Percentiles rank a stretch among this genome's conserved stretches.
phyloP scores from a whole-genome alignment of 345 rosid species.

The Populus ilicifolia region DNA sequence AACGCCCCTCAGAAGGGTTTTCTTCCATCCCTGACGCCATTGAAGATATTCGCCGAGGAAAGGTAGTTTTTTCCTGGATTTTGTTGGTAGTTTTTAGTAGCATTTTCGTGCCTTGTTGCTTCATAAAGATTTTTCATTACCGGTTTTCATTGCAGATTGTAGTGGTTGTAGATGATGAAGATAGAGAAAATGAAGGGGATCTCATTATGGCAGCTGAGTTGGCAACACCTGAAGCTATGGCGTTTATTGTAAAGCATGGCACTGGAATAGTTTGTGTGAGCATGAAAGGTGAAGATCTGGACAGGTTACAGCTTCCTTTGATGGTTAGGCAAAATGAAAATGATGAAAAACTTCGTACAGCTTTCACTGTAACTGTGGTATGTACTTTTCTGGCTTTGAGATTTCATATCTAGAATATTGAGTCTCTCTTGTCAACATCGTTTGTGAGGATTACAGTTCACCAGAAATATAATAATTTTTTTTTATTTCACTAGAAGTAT shows the following conservation, averaged over 20 bases:
- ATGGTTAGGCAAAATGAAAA: constrained; percentile 80
- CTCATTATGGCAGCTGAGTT: constrained; percentile 81
- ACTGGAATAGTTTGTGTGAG: constrained; percentile 90
- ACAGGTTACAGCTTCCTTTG: constrained; percentile 76
- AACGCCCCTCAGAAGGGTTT: constrained; percentile 67
- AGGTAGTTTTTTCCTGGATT: constrained; percentile 41
- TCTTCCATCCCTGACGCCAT: constrained; percentile 79
- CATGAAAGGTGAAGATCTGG: constrained; percentile 74
- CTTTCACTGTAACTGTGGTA: constrained; percentile 94
- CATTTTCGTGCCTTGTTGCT: not conserved
- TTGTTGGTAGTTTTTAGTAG: not conserved
- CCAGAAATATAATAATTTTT: not conserved
- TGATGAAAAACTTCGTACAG: constrained; percentile 79
- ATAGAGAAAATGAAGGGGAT: constrained; percentile 93
- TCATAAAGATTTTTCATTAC: not conserved
- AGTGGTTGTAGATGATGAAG: constrained; percentile 89
- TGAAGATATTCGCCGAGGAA: constrained; percentile 86
- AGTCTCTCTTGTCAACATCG: not conserved
- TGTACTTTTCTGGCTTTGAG: constrained; percentile 13
- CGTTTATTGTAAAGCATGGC: constrained; percentile 86
- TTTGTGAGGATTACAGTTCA: not conserved
- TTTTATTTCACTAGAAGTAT: not conserved
- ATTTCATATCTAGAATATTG: not conserved
- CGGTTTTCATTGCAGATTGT: constrained; percentile 58
- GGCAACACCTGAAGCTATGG: constrained; percentile 92